Base-by-base conservation (phyloP, 495 filamentous ascomycete genomes). In the Lophiotrema nucula region DNA sequence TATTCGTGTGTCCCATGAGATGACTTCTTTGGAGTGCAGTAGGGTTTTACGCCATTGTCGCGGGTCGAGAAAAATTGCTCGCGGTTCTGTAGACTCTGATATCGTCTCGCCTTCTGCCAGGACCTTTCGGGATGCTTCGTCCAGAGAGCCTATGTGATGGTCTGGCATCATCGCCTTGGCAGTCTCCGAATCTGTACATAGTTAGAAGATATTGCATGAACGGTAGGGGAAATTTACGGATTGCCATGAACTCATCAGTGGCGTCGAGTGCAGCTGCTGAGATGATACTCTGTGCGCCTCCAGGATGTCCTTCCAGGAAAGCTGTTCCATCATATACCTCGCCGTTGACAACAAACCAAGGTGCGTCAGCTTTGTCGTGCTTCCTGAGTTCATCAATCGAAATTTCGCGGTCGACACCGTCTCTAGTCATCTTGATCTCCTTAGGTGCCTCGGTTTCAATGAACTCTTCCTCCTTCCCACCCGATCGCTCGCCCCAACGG, bases 181-280 rank as follows among this genome's bases (percentile, higher is more conserved):
- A 18, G 88, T 96, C 74, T 96, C 92, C 69, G 83, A 88, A 69
- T 95, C 90, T 95, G 68, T 47, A 5, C 10, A 16, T 5, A 50
- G 46, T 70, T 47, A 69, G 62, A 24, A 2, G 6, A 22, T 16
- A 31, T 35, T 5, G 2, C 22, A 10, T 11, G 3, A 2, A 39
- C 42, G 3, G 23, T 4, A 16, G 22, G 47, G 22, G 25, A 19
- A n/a, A 78, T 88, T 80, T 81, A 90, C 90, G 92, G 59, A 97
- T 97, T 21, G 88, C 89, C 72, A 96, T 81, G 68, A 97, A 97
- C 64, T 97, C 92, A 62, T 97, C 92, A 0, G 87, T 88, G n/a
- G 79, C 83, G 74, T 97, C 91, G 56, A 88, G 76, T 2, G 88
- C 91, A 18, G 91, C 92, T 1, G 86, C 89, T 41, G 86, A 84